Evolutionary conservation across 495 filamentous ascomycete species (phyloP), one percentile per base, ranked within the genome.

Genomic region (Talaromyces liani): DNA sequence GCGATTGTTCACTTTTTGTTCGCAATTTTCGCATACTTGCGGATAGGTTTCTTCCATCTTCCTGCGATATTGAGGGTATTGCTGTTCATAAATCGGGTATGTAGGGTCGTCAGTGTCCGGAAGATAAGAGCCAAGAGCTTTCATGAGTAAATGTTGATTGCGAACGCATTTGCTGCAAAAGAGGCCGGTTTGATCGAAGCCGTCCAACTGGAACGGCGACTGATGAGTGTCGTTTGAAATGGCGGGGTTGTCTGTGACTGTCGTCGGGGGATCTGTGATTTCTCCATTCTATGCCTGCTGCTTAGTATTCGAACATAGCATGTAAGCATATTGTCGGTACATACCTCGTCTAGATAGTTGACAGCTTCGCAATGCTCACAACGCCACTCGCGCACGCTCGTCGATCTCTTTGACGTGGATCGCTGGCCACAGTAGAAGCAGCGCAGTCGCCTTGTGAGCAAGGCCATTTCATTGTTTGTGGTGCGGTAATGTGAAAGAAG

Each of bases 221-320:
- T 63, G 75, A 29, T 69, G 70, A 62, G 68, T 71, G 66, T 64
- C 71, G 41, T 69, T 65, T 9, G 65, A 68, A 45, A 68, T 63
- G 5, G 62, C 64, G 20, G 64, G 62, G 5, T 77, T 63, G 31
- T 76, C 75, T 18, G 76, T 79, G 27, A 77, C 81, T 9, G 80
- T 72, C 31, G 84, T 81, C n/a, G 92, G 92, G 16, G 92, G 91
- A 70, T 97, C 92, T 55, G 88, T 90, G 54, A 96, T 91, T 60
- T 93, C 82, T 68, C 92, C 92, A 71, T 91, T 83, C 89, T 93
- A 67, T 29, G 39, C 41, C n/a, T 39, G 60, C 41, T 27, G 57
- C 27, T 49, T 60, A 31, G 41, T 31, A 22, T 64, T 61, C 31
- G 72, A 61, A 71, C 64, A 67, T 67, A 64, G 57, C 64, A 41